Base-by-base conservation (phyloP, 2,329 filamentous ascomycete genomes). In the Trichophyton mentagrophytes region DNA sequence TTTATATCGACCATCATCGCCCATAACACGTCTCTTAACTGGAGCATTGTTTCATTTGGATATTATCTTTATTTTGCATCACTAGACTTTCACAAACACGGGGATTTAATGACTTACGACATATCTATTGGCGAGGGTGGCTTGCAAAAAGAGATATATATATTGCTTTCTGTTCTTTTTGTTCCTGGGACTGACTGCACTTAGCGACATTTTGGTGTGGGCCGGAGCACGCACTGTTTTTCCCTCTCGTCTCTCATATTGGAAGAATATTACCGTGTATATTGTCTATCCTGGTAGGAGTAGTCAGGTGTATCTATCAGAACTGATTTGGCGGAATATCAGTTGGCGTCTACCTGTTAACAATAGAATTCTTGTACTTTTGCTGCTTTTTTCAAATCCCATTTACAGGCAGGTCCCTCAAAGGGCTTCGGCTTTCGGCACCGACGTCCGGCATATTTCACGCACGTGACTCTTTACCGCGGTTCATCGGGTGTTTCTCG, bases 31-130 rank as follows among this genome's bases (percentile, higher is more conserved):
- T 13, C 33, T 38, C 22, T 44, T 44, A 44, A 44, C 51, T 36
- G 51, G 51, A 55, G 51, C 51, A 55, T 55, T 55, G 17, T 55
- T 55, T 55, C 51, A 33, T 53, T 55, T 55, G 51, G 51, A 55
- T 36, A 55, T 36, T 55, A 55, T 25, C 51, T 55, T 36, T 33
- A 44, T 44, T 36, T 36, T 55, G 51, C 51, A 55, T 55, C 33
- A 55, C 27, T 55, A 55, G 51, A 55, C 51, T 55, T 38, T 38
- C 33, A 36, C 30, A 55, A 55, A 27, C 25, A 33, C n/a, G 51
- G 51, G 40, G 30, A 13, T 36, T 55, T 55, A 55, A 55, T n/a
- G 51, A 55, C 51, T 55, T 33, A 55, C 27, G 51, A 55, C 51
- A 22, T 55, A 20, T 33, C 40, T 44, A n/a, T 36, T 36, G 51